phyloP scores from a whole-genome alignment of 495 filamentous ascomycete genomes.

The Aspergillus sparsus region DNA sequence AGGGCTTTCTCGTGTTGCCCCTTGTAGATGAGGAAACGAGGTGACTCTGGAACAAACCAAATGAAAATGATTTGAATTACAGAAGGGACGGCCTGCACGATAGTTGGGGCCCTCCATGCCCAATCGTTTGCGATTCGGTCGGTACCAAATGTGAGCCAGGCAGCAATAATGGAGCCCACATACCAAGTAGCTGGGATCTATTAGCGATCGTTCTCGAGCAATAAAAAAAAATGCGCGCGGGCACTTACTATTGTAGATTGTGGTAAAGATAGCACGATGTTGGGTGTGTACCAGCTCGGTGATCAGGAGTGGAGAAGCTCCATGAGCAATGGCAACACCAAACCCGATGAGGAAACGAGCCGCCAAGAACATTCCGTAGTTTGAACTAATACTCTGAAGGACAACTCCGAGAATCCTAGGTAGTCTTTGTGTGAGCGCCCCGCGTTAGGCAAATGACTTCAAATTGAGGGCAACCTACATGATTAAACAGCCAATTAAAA shows the following conservation, averaged over 20 bases:
- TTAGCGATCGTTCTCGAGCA: constrained; percentile 2
- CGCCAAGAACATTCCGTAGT: constrained; percentile 40
- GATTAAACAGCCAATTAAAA: constrained; percentile 61
- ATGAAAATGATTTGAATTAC: constrained; percentile 49
- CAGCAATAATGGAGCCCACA: constrained; percentile 46
- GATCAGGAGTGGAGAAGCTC: constrained; percentile 62
- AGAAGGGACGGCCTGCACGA: constrained; percentile 51
- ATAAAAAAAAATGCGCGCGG: constrained; percentile 34
- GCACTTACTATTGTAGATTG: constrained; percentile 60
- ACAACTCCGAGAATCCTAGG: constrained; percentile 51
- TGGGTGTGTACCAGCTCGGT: constrained; percentile 67
- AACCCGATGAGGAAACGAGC: constrained; percentile 44
- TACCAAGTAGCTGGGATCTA: constrained; percentile 28
- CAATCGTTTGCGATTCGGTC: constrained; percentile 45
- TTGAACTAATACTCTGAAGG: constrained; percentile 52
- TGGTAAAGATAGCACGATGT: constrained; percentile 64
- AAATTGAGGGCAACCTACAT: constrained; percentile 49
- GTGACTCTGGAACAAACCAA: constrained; percentile 52
- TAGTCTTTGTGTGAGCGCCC: background rate
- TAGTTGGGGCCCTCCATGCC: constrained; percentile 51
- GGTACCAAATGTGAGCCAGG: constrained; percentile 37
- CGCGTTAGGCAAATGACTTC: background rate
- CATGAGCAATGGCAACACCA: constrained; percentile 67
- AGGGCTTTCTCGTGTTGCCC: constrained; percentile 42
- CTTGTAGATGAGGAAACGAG: constrained; percentile 40